phyloP scores from a whole-genome alignment of 306 rosid species.

The Vachellia collinsii region DNA sequence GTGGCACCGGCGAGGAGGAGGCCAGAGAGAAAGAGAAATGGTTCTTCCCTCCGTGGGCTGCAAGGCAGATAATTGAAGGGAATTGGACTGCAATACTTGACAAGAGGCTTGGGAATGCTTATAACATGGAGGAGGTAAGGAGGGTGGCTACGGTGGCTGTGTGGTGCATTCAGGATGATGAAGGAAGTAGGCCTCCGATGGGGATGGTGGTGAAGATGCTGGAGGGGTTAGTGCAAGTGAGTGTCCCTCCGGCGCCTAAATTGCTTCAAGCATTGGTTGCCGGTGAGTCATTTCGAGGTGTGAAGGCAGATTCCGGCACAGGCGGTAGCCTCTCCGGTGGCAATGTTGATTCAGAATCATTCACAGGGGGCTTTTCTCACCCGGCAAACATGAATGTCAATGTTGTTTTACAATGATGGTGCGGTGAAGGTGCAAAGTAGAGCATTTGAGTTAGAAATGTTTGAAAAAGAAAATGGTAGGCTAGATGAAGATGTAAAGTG shows the following conservation, averaged over 20 bases:
- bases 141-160: slow-evolving; percentile 76
- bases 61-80: slow-evolving; percentile 64
- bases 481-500: slow-evolving; percentile 39
- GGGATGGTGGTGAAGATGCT: slow-evolving; percentile 81
- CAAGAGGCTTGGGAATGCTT: slow-evolving; percentile 54
- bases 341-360: slow-evolving; percentile 60
- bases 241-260: slow-evolving; percentile 74
- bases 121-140: slow-evolving; percentile 56
- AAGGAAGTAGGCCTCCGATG: slow-evolving; percentile 74
- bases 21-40: slow-evolving; percentile 59
- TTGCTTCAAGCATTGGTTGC: slow-evolving; percentile 81
- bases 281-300: slow-evolving; percentile 72
- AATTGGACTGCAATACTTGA: slow-evolving; percentile 64
- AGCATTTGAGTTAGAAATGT: slow-evolving; percentile 37
- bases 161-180: slow-evolving; percentile 95
- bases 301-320: slow-evolving; percentile 53
- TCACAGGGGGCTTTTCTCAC: slow-evolving; percentile 49
- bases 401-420: slow-evolving; percentile 45
- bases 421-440: background rate
- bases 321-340: slow-evolving; percentile 48
- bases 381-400: slow-evolving; percentile 43
- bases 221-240: slow-evolving; percentile 69
- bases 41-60: slow-evolving; percentile 95
- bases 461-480: slow-evolving; percentile 11
- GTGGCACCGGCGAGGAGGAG: slow-evolving; percentile 39